Percentiles rank a stretch among this genome's conserved stretches.
Conservation (phyloP, 768 basidiomycete species). For the Lentinula sp. region DNA sequence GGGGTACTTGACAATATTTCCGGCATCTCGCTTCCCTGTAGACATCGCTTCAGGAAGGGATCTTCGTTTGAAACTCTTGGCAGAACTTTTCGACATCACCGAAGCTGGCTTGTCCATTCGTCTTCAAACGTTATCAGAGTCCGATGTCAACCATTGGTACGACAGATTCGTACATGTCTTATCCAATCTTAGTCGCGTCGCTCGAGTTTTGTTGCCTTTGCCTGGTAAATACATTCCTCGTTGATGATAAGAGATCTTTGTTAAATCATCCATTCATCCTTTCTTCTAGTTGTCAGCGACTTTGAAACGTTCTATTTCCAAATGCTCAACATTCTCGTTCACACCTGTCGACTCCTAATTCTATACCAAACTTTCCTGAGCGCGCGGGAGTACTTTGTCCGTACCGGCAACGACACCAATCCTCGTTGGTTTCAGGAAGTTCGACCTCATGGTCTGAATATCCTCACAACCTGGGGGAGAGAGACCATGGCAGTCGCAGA, state of each 20-base stretch:
- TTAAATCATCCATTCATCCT: background rate
- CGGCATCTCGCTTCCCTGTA: slow-evolving; percentile 18
- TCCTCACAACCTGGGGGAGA: slow-evolving; percentile 29
- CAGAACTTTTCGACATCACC: slow-evolving; percentile 22
- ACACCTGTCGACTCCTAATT: slow-evolving; percentile 2
- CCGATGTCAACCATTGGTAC: slow-evolving; percentile 16
- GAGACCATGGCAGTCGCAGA: slow-evolving; percentile 30
- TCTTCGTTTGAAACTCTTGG: slow-evolving; percentile 25
- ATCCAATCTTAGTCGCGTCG: slow-evolving; percentile 18
- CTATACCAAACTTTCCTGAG: background rate
- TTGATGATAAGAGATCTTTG: background rate
- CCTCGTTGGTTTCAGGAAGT: slow-evolving; percentile 9
- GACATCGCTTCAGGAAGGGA: slow-evolving; percentile 20
- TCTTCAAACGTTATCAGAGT: slow-evolving; percentile 15
- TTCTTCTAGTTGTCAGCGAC: slow-evolving; percentile 3
- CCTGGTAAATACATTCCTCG: slow-evolving; percentile 5
- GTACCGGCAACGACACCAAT: background rate
- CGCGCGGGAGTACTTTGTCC: background rate
- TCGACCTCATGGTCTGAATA: slow-evolving; percentile 26
- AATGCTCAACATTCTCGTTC: slow-evolving; percentile 4
- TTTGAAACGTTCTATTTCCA: slow-evolving; percentile 7
- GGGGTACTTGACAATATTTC: slow-evolving; percentile 18
- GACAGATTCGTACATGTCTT: slow-evolving; percentile 9
- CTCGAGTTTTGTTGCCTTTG: slow-evolving; percentile 7
- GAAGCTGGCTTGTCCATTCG: slow-evolving; percentile 20